Base-by-base conservation (phyloP, 2,329 filamentous ascomycete genomes). In the Lasiodiplodia sp. region DNA sequence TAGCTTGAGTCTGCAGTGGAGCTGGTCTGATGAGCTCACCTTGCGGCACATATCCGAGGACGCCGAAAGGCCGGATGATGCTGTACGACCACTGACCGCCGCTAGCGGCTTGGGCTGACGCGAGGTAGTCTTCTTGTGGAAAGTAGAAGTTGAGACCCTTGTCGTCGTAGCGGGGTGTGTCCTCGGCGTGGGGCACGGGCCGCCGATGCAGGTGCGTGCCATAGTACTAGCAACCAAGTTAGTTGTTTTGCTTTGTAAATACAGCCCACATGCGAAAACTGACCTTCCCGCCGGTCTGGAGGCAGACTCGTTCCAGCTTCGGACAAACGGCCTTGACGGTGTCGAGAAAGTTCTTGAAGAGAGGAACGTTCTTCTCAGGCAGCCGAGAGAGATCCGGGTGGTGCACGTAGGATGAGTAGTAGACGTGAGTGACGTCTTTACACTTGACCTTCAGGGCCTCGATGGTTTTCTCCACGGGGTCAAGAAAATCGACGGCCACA, bases 361-460 rank as follows among this genome's bases (percentile, higher is more conserved):
- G 70, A 0, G 75, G 72, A 4, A 72, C 69, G 25, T 79, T 79
- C 10, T 69, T 69, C 1, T 72, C 71, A 4, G 70, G 72, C 1
- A 79, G 69, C 14, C 71, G 25, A 8, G 18, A 69, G 63, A 79
- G 77, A 55, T 77, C 72, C 53, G 77, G 73, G 18, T 58, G 69
- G 57, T 79, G 77, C 1, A 77, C 73, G 56, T 79, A 79, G 0
- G 78, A 78, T 1, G 75, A 71, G 67, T 77, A 80, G 69, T 72
- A 80, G 2, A 76, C 74, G 58, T 79, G 77, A 0, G 78, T 79
- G 4, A 79, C 75, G 16, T 72, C 69, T 0, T 60, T 65, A 47
- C 77, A 79, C 34, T 71, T 38, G 0, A 63, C 14, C 23, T 55
- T 60, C 64, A 80, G 66, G 25, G 8, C 18, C 6, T 52, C 3